Percentiles rank a stretch among this genome's conserved stretches.
Conservation (phyloP, 345 rosid species). For the Pistacia atlantica region DNA sequence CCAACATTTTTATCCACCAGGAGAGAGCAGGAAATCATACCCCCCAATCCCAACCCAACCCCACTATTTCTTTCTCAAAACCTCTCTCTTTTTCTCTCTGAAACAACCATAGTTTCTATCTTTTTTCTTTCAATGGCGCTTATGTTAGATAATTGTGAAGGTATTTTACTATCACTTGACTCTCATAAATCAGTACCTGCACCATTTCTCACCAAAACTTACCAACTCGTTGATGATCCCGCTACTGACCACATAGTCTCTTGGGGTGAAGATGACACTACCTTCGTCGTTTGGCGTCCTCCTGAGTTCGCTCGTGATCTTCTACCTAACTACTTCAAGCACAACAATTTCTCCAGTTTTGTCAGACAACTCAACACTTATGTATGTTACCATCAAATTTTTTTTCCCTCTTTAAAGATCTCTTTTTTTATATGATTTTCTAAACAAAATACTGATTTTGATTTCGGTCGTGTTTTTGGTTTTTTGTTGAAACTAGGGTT, state of each 20-base stretch:
- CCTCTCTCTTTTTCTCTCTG: slow-evolving; percentile 11
- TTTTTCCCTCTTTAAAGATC: not conserved
- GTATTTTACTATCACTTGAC: slow-evolving; percentile 78
- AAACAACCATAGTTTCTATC: not conserved
- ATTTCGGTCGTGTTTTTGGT: slow-evolving; percentile 13
- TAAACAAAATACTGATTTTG: slow-evolving; percentile 15
- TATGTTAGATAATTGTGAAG: slow-evolving; percentile 62
- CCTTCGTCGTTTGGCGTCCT: slow-evolving; percentile 92
- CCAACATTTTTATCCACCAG: slow-evolving; percentile 44
- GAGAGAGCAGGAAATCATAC: slow-evolving; percentile 7
- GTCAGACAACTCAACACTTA: slow-evolving; percentile 98
- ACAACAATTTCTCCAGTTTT: slow-evolving; percentile 96
- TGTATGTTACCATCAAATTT: slow-evolving; percentile 34
- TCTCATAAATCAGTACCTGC: slow-evolving; percentile 91
- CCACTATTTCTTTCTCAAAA: not conserved
- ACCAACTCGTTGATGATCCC: slow-evolving; percentile 93
- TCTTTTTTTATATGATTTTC: not conserved
- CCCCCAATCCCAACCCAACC: not conserved
- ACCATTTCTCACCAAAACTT: slow-evolving; percentile 93
- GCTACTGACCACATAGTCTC: slow-evolving; percentile 83
- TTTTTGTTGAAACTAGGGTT: slow-evolving; percentile 56
- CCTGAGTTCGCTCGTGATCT: slow-evolving; percentile 96
- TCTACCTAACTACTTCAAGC: slow-evolving; percentile 95
- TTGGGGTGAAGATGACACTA: slow-evolving; percentile 90
- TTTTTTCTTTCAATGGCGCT: slow-evolving; percentile 44